Evolutionary conservation across 345 rosid genomes (phyloP).

Genomic region (Arabidopsis suecica): DNA sequence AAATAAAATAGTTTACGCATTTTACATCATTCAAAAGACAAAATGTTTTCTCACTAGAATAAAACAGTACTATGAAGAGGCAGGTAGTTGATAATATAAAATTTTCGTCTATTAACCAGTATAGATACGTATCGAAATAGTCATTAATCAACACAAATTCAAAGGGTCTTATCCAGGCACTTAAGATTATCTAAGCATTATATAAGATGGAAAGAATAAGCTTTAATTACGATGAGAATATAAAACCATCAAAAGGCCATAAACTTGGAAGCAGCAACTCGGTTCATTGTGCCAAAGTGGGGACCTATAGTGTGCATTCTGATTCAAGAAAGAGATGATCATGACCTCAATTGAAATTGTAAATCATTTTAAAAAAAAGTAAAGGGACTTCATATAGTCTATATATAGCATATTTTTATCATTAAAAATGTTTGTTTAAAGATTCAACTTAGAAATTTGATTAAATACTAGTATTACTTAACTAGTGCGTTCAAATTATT

Average conservation of each 20-base stretch:
- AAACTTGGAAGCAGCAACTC: slow-evolving; percentile 32
- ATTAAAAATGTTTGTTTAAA: not conserved
- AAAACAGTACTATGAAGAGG: not conserved
- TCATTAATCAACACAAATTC: slow-evolving; percentile 18
- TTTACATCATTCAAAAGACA: not conserved
- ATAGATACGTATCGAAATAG: slow-evolving; percentile 10
- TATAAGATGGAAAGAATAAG: slow-evolving; percentile 16
- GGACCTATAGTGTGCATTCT: slow-evolving; percentile 34
- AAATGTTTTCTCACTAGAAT: not conserved
- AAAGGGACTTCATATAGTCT: not conserved
- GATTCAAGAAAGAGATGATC: slow-evolving; percentile 20
- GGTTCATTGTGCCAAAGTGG: slow-evolving; percentile 36
- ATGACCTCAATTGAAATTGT: slow-evolving; percentile 22
- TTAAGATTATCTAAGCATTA: slow-evolving; percentile 13
- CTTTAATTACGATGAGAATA: slow-evolving; percentile 27
- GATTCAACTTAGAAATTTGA: slow-evolving; percentile 18
- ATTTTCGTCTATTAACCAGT: not conserved
- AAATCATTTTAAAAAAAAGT: not conserved
- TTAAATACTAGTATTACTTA: not conserved
- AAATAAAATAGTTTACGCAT: not conserved
- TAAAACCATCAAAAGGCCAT: slow-evolving; percentile 13
- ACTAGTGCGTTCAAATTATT: slow-evolving; percentile 40
- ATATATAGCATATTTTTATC: slow-evolving; percentile 25
- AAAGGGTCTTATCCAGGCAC: slow-evolving; percentile 14
- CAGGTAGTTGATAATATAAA: not conserved